Percentiles rank a stretch among this genome's conserved stretches.
Evolutionary conservation across 2,329 filamentous ascomycete genomes (phyloP).

Genomic region (Talaromyces sp.): DNA sequence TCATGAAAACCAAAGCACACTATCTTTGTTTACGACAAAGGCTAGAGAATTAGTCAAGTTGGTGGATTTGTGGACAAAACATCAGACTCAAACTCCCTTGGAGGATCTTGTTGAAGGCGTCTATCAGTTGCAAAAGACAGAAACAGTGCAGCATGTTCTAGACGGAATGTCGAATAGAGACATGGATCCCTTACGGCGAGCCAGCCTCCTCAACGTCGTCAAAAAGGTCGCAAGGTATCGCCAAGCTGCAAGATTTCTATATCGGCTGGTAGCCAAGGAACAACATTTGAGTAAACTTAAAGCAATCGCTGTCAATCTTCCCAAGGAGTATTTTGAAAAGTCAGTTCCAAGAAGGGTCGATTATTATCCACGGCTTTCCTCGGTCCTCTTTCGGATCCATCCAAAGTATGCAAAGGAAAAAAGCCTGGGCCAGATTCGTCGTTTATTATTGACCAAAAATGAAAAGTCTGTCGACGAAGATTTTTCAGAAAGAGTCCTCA

Average conservation of each 20-base stretch:
- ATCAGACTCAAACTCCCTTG: slow-evolving; percentile 20
- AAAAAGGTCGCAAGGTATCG: slow-evolving; percentile 36
- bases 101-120: slow-evolving; percentile 26
- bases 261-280: slow-evolving; percentile 25
- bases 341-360: neutral
- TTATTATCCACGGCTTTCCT: neutral
- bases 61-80: slow-evolving; percentile 21
- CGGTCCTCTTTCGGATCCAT: neutral
- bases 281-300: slow-evolving; percentile 25
- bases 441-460: neutral
- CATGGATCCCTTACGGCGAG: slow-evolving; percentile 14
- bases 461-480: neutral
- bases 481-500: neutral
- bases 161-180: slow-evolving; percentile 16
- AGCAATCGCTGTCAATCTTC: slow-evolving; percentile 27
- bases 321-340: slow-evolving; percentile 20
- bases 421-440: neutral
- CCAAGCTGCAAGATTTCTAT: slow-evolving; percentile 31
- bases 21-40: slow-evolving; percentile 14
- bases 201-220: slow-evolving; percentile 28
- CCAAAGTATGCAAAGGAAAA: slow-evolving; percentile 1
- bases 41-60: slow-evolving; percentile 21
- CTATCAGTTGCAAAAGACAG: slow-evolving; percentile 19
- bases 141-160: slow-evolving; percentile 15
- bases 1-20: slow-evolving; percentile 3